phyloP scores from a whole-genome alignment of 768 basidiomycete species.

The Gymnopilus dilepis region DNA sequence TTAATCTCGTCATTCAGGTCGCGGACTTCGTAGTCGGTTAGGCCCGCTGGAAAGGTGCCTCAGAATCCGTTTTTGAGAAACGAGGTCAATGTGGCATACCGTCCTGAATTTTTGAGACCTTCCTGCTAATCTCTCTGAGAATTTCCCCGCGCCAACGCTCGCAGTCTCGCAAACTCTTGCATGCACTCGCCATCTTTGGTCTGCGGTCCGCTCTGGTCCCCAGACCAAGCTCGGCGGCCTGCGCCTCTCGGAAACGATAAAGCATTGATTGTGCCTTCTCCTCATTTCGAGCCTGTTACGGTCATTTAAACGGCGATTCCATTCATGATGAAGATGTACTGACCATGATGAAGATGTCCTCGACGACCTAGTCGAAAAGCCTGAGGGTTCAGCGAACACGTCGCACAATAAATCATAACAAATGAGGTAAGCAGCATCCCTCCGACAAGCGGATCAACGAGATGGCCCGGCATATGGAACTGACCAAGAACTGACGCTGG shows the following conservation, averaged over 20 bases:
- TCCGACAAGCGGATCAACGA: no score
- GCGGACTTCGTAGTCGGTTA: conserved; percentile 95
- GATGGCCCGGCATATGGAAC: no score
- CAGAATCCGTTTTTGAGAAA: neutral
- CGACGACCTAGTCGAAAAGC: neutral
- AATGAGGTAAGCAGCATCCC: neutral
- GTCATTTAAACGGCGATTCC: neutral
- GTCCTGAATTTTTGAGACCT: conserved; percentile 98
- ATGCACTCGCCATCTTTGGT: conserved; percentile 89
- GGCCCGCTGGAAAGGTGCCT: conserved; percentile 61
- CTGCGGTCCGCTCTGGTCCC: conserved; percentile 84
- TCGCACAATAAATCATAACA: neutral
- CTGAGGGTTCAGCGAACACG: neutral
- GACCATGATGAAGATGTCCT: conserved; percentile 10
- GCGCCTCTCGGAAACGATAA: conserved; percentile 95
- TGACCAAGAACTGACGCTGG: no score
- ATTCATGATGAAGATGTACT: neutral
- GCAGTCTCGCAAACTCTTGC: conserved; percentile 91
- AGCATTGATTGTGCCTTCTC: conserved; percentile 97
- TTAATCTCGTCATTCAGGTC: conserved; percentile 99
- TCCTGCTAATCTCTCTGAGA: conserved; percentile 90
- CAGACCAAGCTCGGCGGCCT: conserved; percentile 94
- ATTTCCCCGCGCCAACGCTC: conserved; percentile 98
- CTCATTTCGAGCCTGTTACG: conserved; percentile 87
- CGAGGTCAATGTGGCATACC: conserved; percentile 48